A percentile compares a stretch with the other conserved stretches of the same genome.
phyloP scores from a whole-genome alignment of 2,329 filamentous ascomycete genomes.

The Chaetomium sp. region DNA sequence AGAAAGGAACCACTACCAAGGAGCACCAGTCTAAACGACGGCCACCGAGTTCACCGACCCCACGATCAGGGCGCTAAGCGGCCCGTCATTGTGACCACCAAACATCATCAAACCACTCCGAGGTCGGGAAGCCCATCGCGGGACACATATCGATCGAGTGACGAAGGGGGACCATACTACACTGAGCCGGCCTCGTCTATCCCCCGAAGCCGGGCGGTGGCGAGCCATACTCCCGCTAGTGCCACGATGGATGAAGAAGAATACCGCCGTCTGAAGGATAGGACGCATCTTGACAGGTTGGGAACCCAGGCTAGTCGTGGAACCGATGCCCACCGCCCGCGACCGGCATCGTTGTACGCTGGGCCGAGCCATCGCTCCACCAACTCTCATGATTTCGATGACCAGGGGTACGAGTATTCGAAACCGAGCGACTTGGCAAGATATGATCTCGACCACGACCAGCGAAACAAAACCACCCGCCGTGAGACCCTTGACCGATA shows the following conservation, averaged over 20 bases:
- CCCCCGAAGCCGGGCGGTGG: conserved; percentile 39
- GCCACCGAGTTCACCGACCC: conserved; percentile 44
- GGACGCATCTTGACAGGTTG: conserved; percentile 38
- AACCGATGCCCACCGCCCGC: conserved; percentile 41
- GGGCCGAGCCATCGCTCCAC: conserved; percentile 38
- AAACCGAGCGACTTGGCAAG: conserved; percentile 55
- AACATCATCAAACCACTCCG: conserved; percentile 33
- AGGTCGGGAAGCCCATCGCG: conserved; percentile 42
- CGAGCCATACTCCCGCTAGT: conserved; percentile 38
- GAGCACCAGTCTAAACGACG: conserved; percentile 40
- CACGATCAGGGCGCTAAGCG: conserved; percentile 44
- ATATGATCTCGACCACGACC: conserved; percentile 53
- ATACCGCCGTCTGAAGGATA: conserved; percentile 43
- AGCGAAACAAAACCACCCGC: conserved; percentile 34
- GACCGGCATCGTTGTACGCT: conserved; percentile 40
- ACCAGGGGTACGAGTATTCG: conserved; percentile 58
- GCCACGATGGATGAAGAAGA: conserved; percentile 47
- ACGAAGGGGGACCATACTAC: conserved; percentile 43
- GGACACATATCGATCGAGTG: conserved; percentile 47
- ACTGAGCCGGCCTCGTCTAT: conserved; percentile 53
- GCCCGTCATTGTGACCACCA: conserved; percentile 53
- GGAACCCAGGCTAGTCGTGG: conserved; percentile 25
- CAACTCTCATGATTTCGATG: conserved; percentile 45
- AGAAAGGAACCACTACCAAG: conserved; percentile 45
- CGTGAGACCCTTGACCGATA: conserved; percentile 53